Conservation (phyloP, 805 yeast genomes). For the Suhomyces xylopsoci region DNA sequence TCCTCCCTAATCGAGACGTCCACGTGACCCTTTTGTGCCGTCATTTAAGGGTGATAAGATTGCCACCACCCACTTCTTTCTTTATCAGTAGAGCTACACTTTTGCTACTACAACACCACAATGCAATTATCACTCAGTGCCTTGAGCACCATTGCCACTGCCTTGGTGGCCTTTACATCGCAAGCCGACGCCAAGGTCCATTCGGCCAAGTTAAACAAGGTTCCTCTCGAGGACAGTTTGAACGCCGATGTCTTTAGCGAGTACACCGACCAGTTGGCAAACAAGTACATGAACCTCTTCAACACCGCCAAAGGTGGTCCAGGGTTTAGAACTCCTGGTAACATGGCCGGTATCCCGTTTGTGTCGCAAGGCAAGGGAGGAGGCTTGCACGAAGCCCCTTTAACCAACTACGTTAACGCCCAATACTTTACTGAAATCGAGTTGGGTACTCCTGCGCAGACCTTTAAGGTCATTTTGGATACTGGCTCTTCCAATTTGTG, state of each 20-base stretch:
- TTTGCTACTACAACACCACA: background rate
- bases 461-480: constrained; percentile 90
- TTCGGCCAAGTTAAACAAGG: constrained; percentile 57
- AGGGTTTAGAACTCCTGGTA: constrained; percentile 15
- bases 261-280: constrained; percentile 57
- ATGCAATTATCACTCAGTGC: constrained; percentile 37
- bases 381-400: constrained; percentile 67
- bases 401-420: constrained; percentile 91
- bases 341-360: constrained; percentile 43
- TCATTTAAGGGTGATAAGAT: constrained; percentile 4
- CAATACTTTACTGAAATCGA: constrained; percentile 92
- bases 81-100: background rate
- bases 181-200: constrained; percentile 49
- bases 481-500: constrained; percentile 97
- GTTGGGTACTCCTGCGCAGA: constrained; percentile 90
- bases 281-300: constrained; percentile 55
- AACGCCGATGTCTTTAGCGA: constrained; percentile 48
- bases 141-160: constrained; percentile 43
- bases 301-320: constrained; percentile 35
- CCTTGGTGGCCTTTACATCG: constrained; percentile 30
- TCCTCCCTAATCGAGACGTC: too few species aligned
- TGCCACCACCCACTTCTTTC: constrained; percentile 5
- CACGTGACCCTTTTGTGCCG: background rate
- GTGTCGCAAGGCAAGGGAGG: constrained; percentile 18
- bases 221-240: constrained; percentile 54